phyloP scores from a whole-genome alignment of 306 rosid genomes.

The Corylus avellana region DNA sequence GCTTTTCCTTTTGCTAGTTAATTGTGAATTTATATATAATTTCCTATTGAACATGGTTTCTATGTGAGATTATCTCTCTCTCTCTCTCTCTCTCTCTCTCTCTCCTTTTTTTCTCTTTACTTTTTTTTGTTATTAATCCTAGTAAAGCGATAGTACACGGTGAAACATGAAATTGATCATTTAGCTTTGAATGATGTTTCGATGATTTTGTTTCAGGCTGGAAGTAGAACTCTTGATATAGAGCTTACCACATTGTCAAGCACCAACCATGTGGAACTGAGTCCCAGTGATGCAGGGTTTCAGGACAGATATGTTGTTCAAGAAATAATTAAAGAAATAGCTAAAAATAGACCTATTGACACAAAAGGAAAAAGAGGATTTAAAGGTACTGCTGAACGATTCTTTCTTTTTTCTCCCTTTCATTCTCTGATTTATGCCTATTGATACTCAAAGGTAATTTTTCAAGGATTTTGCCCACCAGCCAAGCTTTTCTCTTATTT shows the following conservation, averaged over 20 bases:
- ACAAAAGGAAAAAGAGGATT: slow-evolving; percentile 83
- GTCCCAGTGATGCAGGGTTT: slow-evolving; percentile 95
- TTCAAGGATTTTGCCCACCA: too few species aligned
- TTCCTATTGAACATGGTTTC: not conserved
- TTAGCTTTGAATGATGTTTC: not conserved
- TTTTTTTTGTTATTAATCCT: not conserved
- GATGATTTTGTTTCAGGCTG: slow-evolving; percentile 63
- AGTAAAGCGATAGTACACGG: not conserved
- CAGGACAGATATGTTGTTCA: slow-evolving; percentile 92
- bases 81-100: too few species aligned
- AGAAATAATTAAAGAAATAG: slow-evolving; percentile 94
- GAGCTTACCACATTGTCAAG: slow-evolving; percentile 90
- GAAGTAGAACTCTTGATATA: slow-evolving; percentile 84
- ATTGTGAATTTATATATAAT: not conserved
- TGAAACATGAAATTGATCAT: not conserved
- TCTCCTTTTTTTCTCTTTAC: too few species aligned
- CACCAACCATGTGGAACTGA: slow-evolving; percentile 82
- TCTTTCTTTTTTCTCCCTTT: not conserved
- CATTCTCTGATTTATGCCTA: slow-evolving; percentile 1
- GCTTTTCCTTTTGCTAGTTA: slow-evolving; percentile 29
- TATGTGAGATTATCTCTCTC: not conserved
- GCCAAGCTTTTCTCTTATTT: not conserved
- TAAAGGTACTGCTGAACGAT: slow-evolving; percentile 50
- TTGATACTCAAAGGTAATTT: not conserved
- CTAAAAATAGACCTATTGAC: slow-evolving; percentile 83